Percentiles rank a stretch among this genome's conserved stretches.
Conservation (phyloP, 352 stramenopile species). For the Blastocystis sp. region DNA sequence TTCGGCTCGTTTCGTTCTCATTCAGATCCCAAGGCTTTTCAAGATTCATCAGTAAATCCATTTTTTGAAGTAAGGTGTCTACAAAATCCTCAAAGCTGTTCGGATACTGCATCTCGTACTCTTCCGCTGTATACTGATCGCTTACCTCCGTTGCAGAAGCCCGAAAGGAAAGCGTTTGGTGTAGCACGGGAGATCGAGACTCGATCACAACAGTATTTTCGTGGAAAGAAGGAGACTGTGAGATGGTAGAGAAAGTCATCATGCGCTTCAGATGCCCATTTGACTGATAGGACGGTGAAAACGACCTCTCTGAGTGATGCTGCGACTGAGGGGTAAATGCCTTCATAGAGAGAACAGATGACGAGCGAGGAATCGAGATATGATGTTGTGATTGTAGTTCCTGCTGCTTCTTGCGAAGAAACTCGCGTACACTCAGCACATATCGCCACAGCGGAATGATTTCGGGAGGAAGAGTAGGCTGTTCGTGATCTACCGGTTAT, state of each 20-base stretch:
- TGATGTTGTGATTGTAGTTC: background rate
- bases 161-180: background rate
- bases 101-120: background rate
- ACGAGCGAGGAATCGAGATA: background rate
- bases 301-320: background rate
- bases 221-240: background rate
- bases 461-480: background rate
- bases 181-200: background rate
- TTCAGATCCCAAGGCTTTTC: background rate
- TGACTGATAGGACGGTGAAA: background rate
- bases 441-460: background rate
- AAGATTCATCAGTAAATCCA: background rate
- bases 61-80: background rate
- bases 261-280: background rate
- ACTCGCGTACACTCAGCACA: constrained; percentile 3
- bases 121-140: background rate
- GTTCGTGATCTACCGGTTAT: background rate
- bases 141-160: background rate
- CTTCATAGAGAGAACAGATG: background rate
- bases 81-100: background rate
- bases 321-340: background rate
- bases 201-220: background rate
- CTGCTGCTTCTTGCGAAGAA: background rate
- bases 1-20: background rate
- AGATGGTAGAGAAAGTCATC: background rate